phyloP scores from a whole-genome alignment of 495 filamentous ascomycete genomes.

The Daldinia bambusicola region DNA sequence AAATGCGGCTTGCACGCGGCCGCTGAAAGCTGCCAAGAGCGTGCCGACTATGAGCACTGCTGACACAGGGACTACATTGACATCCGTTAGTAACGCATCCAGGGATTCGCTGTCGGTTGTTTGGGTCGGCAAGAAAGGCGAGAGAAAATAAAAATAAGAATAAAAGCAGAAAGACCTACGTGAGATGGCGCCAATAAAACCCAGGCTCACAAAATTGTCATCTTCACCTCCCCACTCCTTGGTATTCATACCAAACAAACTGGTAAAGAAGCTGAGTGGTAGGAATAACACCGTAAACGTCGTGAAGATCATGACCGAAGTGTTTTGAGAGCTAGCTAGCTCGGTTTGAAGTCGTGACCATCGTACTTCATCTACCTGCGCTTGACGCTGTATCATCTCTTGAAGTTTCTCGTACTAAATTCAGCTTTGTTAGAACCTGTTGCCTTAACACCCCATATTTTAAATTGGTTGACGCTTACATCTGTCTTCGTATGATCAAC shows the following conservation, averaged over 20 bases:
- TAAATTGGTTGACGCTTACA: constrained; percentile 35
- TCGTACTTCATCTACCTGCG: constrained; percentile 73
- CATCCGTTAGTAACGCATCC: constrained; percentile 11
- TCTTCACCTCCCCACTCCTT: constrained; percentile 68
- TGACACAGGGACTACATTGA: constrained; percentile 52
- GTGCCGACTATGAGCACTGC: constrained; percentile 52
- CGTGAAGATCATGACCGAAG: constrained; percentile 75
- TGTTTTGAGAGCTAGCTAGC: constrained; percentile 69
- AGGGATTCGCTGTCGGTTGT: background rate
- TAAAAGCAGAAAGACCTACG: constrained; percentile 31
- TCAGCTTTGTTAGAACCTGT: background rate
- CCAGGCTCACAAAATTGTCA: constrained; percentile 48
- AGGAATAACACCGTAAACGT: constrained; percentile 75
- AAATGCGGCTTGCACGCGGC: constrained; percentile 49
- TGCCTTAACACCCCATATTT: background rate
- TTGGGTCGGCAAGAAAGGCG: background rate
- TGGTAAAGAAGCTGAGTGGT: constrained; percentile 73
- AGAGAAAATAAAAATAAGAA: background rate
- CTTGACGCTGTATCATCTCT: constrained; percentile 75
- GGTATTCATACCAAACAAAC: constrained; percentile 73
- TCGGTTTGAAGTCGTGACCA: constrained; percentile 71
- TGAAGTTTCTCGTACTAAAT: constrained; percentile 70
- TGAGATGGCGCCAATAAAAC: constrained; percentile 53
- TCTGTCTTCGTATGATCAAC: constrained; percentile 58
- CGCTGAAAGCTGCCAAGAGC: constrained; percentile 56